These are phyloP conservation scores for Bruguiera gymnorhiza DNA, from an alignment of 345 rosid species.

Conservation along the genomic window DNA sequence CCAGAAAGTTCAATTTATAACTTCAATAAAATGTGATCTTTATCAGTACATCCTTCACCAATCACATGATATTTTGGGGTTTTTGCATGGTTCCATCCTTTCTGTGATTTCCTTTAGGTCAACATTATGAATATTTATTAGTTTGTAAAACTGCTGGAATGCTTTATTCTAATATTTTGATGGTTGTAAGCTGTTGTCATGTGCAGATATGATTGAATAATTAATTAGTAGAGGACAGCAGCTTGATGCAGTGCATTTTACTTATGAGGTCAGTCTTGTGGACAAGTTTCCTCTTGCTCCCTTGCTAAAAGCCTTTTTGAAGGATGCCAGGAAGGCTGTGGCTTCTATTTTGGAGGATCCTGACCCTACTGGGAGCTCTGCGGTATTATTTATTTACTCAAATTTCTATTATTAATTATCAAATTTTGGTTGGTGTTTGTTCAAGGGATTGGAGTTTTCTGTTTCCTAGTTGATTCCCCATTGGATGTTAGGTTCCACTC, in stretches of 20 bases:
- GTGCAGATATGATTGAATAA: slow-evolving; percentile 79
- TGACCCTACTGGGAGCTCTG: slow-evolving; percentile 73
- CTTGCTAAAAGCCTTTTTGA: slow-evolving; percentile 74
- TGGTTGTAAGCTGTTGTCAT: slow-evolving; percentile 2
- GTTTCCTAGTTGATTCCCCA: slow-evolving; percentile 4
- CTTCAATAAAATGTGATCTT: too few species aligned
- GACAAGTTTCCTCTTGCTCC: slow-evolving; percentile 86
- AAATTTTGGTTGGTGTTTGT: not conserved
- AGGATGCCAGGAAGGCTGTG: slow-evolving; percentile 92
- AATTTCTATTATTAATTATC: not conserved
- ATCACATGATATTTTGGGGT: not conserved
- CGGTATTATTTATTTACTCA: slow-evolving; percentile 40
- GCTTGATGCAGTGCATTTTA: slow-evolving; percentile 97
- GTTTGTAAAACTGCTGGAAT: not conserved
- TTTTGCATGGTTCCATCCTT: not conserved
- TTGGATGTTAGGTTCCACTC: slow-evolving; percentile 9
- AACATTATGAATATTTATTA: too few species aligned
- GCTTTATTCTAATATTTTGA: not conserved
- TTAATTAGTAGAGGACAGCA: slow-evolving; percentile 88
- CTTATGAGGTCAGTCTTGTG: slow-evolving; percentile 87
- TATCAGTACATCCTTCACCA: too few species aligned
- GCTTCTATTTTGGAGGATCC: slow-evolving; percentile 80
- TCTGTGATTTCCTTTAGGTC: not conserved
- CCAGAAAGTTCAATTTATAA: too few species aligned
- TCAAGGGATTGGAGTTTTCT: not conserved